Percentiles rank a stretch among this genome's conserved stretches.
phyloP scores from a whole-genome alignment of 1,284 basidiomycete species.

The Cystobasidiaceae sp. region DNA sequence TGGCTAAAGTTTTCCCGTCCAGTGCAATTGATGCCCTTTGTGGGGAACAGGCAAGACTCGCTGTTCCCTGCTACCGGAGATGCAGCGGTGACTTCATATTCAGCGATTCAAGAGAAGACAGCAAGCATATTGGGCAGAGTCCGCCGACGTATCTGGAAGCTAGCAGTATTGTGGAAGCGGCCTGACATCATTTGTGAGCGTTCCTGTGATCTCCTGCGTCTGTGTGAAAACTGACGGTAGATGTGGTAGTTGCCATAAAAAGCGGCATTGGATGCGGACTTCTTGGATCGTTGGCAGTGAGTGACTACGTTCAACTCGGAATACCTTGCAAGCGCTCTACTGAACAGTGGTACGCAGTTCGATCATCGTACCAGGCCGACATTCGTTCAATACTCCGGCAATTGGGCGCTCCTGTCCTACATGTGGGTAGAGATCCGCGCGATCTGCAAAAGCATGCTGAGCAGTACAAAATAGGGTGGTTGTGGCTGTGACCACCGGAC shows the following conservation, averaged over 20 bases:
- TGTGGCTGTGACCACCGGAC: slow-evolving; percentile 17
- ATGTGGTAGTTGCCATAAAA: slow-evolving; percentile 63
- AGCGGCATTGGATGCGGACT: slow-evolving; percentile 55
- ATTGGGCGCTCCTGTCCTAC: slow-evolving; percentile 86
- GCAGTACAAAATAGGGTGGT: slow-evolving; percentile 51
- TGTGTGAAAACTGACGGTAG: neutral
- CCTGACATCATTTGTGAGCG: slow-evolving; percentile 63
- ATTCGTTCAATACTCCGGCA: slow-evolving; percentile 76
- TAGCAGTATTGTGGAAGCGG: slow-evolving; percentile 65
- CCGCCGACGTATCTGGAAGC: slow-evolving; percentile 67
- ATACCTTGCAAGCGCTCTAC: slow-evolving; percentile 20
- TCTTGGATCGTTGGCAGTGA: slow-evolving; percentile 28
- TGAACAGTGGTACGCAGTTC: slow-evolving; percentile 63
- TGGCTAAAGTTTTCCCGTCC: neutral
- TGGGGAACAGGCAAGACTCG: neutral
- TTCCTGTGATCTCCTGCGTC: neutral
- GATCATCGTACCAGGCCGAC: slow-evolving; percentile 67
- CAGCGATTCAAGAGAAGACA: neutral
- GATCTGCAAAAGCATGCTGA: too few relatives aligned
- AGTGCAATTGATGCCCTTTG: slow-evolving; percentile 26
- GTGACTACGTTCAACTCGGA: neutral
- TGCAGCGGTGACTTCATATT: slow-evolving; percentile 11
- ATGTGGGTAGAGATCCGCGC: too few relatives aligned
- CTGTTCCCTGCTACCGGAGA: slow-evolving; percentile 12
- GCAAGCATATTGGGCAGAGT: slow-evolving; percentile 53